Base-by-base conservation (phyloP, 345 rosid genomes). In the Eucalyptus erythrocorys region DNA sequence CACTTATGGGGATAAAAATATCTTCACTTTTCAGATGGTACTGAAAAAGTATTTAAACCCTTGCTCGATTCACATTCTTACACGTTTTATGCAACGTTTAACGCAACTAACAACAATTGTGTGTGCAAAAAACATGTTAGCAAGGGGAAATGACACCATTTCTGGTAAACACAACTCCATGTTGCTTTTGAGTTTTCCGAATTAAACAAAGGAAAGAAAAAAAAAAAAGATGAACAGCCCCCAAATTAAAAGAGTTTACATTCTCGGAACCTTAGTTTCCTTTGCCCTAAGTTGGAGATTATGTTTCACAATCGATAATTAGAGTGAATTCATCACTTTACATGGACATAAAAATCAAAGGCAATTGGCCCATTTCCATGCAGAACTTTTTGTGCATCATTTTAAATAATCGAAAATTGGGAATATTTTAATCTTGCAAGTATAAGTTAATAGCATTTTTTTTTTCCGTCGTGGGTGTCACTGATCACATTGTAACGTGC, bases 251-350 rank as follows among this genome's bases (percentile, higher is more conserved):
- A 64, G 71, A 64, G 37, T 64, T n/a, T 13, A 30, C 0, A 32
- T 30, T 13, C 5, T 0, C 13, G n/a, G 64, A 26, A 0, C 30
- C 7, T 57, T 0, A 0, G 15, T 26, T 59, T 26, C 66, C 0
- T 59, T 59, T 11, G 32, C 66, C 66, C 66, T 26, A 26, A 26
- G 26, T 57, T 57, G 16, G 16, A 61, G n/a, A 61, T 30, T 13
- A 27, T 3, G n/a, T 30, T 61, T 61, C 34, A 6, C 16, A 13
- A 13, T 61, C 68, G 8, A 61, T 61, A 61, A 61, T 61, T 61
- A 17, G 7, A 30, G 34, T 13, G 68, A 61, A 27, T 12, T 26
- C 34, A 30, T 61, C 68, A 30, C 8, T 6, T 30, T 27, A 59
- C 32, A 1, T 59, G 66, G 32, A 27, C 66, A 12, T 30, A 12